Conservation (phyloP, 305 asterid genomes). For the Plantago coronopus region DNA sequence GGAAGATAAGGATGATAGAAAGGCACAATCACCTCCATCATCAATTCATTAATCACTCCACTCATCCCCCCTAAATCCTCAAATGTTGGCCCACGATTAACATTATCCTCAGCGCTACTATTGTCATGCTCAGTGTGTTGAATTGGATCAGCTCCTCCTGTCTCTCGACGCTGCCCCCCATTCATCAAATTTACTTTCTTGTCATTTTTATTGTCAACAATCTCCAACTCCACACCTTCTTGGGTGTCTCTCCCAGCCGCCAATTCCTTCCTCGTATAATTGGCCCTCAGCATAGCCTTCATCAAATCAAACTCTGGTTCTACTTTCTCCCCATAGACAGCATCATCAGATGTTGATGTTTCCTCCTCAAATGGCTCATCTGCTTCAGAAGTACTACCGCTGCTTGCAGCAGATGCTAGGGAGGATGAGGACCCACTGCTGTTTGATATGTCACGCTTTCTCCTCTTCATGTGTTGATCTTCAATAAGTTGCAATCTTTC, state of each 20-base stretch:
- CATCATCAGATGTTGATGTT: slow-evolving; percentile 49
- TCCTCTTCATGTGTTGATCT: slow-evolving; percentile 36
- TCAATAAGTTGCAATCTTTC: slow-evolving; percentile 40
- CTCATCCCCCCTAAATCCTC: slow-evolving; percentile 85
- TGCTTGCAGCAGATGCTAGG: slow-evolving; percentile 30
- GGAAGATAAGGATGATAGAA: slow-evolving; percentile 58
- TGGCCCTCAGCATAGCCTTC: slow-evolving; percentile 61
- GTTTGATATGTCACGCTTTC: slow-evolving; percentile 19
- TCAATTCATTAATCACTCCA: slow-evolving; percentile 56
- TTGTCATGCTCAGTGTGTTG: slow-evolving; percentile 6
- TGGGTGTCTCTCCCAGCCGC: neutral
- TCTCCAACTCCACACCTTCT: slow-evolving; percentile 11
- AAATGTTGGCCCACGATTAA: slow-evolving; percentile 46
- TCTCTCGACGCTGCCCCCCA: slow-evolving; percentile 20
- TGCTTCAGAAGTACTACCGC: slow-evolving; percentile 30
- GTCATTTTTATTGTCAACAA: slow-evolving; percentile 12
- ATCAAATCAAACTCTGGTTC: slow-evolving; percentile 68
- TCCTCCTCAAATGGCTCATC: slow-evolving; percentile 36
- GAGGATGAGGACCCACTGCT: slow-evolving; percentile 41
- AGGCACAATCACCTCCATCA: slow-evolving; percentile 68
- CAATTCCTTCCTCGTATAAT: slow-evolving; percentile 34
- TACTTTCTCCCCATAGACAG: slow-evolving; percentile 46
- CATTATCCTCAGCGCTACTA: slow-evolving; percentile 6
- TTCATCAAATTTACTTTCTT: slow-evolving; percentile 13
- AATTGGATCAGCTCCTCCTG: slow-evolving; percentile 15